Evolutionary conservation across 2,329 filamentous ascomycete genomes (phyloP), one percentile per base, ranked within the genome.

Genomic region (Fusarium temperatum): DNA sequence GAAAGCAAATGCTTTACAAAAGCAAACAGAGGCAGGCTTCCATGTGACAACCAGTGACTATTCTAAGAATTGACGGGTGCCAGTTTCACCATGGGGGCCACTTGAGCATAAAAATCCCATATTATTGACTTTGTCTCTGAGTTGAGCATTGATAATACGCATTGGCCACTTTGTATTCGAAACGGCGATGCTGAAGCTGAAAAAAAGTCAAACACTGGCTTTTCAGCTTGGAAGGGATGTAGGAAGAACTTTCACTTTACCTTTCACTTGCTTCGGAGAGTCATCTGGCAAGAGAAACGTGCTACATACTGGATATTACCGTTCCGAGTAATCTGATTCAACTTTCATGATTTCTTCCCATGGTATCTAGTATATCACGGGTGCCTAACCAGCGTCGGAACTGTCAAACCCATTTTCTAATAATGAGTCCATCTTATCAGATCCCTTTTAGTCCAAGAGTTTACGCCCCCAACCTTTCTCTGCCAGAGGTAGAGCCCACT

Each of bases 71-170:
- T 36, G 66, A 44, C 66, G 14, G 24, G 66, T 60, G 66, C 55
- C 50, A 44, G 66, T 71, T 70, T 70, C 66, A 71, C 48, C 66
- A 71, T 17, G 9, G 42, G 28, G 53, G 53, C 42, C 42, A 51
- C 42, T 51, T 38, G 20, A 30, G 24, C 56, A 51, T 9, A n/a
- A 48, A 41, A 11, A 36, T 36, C 14, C 42, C 55, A 58, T n/a
- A 36, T 50, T 28, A 18, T 35, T 12, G 4, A 26, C 30, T 58
- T 28, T 50, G 4, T 36, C n/a, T 7, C 13, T 18, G 24, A 36
- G 8, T 20, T 38, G 26, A 50, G 30, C 41, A 18, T 36, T 35
- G 4, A 58, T 32, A 42, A 15, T 22, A 6, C 12, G 41, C 55
- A 50, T 28, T 58, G 55, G 14, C 15, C 30, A 28, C 50, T 22